Conservation (phyloP, 306 rosid genomes). For the Sechiopsis laciniata region DNA sequence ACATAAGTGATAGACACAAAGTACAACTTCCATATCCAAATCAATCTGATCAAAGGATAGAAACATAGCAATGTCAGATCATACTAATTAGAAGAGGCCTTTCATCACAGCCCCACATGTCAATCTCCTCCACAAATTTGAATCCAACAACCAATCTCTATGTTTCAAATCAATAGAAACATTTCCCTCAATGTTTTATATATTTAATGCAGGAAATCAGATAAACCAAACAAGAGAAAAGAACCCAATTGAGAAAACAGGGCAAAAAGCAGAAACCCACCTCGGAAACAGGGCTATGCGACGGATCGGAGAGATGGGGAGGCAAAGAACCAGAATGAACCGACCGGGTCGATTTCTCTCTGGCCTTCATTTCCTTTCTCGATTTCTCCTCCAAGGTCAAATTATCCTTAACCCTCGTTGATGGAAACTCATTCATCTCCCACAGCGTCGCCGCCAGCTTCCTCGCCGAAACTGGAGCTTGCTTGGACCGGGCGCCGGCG, state of each 20-base stretch:
- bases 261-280: constrained; percentile 26
- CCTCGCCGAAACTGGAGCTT: constrained; percentile 82
- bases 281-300: constrained; percentile 93
- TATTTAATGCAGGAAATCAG: neutral
- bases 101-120: neutral
- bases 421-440: constrained; percentile 98
- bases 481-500: constrained; percentile 31
- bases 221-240: constrained; percentile 13
- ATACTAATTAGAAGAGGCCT: neutral
- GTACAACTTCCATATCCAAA: neutral
- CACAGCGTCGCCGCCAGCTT: constrained; percentile 95
- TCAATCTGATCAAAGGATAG: neutral
- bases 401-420: constrained; percentile 55
- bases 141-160: neutral
- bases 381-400: constrained; percentile 31
- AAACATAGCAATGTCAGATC: neutral
- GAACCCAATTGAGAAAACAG: neutral
- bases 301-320: constrained; percentile 96
- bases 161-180: neutral
- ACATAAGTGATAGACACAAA: neutral
- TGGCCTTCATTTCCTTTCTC: constrained; percentile 55
- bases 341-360: constrained; percentile 60
- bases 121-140: neutral
- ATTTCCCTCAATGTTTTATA: neutral
- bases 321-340: constrained; percentile 80